Evolutionary conservation across 78 protist species (phyloP).

Genomic region (Paulinella micropora): DNA sequence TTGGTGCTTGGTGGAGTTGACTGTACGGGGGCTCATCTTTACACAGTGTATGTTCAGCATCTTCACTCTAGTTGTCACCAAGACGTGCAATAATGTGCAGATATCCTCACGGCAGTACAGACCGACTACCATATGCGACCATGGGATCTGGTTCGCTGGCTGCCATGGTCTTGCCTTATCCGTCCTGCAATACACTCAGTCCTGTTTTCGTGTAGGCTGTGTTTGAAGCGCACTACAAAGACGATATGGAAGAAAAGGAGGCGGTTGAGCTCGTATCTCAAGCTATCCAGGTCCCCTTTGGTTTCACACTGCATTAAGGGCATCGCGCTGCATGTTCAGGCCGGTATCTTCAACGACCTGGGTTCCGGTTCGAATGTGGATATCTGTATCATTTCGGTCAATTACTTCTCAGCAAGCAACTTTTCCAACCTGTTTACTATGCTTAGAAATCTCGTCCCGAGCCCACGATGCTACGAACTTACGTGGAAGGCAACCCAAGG

Average conservation of each 20-base stretch:
- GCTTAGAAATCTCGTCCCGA: no score
- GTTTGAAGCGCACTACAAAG: slow-evolving; percentile 71
- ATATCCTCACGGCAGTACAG: slow-evolving; percentile 86
- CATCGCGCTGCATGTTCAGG: slow-evolving; percentile 68
- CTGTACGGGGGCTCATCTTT: slow-evolving; percentile 69
- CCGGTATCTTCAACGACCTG: slow-evolving; percentile 94
- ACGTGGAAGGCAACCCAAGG: no score
- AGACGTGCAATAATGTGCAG: no score
- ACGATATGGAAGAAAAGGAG: slow-evolving; percentile 2
- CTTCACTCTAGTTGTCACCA: no score
- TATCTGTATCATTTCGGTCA: no score
- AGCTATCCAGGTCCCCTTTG: no score
- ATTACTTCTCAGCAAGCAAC: no score
- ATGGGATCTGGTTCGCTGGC: slow-evolving; percentile 97
- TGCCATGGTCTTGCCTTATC: slow-evolving; percentile 58
- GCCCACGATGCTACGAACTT: no score
- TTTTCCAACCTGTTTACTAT: no score
- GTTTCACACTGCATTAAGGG: no score
- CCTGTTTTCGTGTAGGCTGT: slow-evolving; percentile 25
- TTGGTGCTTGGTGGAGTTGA: slow-evolving; percentile 95
- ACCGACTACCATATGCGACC: slow-evolving; percentile 83
- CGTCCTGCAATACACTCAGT: neutral
- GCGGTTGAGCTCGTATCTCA: neutral
- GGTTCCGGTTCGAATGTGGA: slow-evolving; percentile 92
- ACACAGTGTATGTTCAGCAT: no score